Base-by-base conservation (phyloP, 495 filamentous ascomycete species). In the Hapsidospora chrysogenum region DNA sequence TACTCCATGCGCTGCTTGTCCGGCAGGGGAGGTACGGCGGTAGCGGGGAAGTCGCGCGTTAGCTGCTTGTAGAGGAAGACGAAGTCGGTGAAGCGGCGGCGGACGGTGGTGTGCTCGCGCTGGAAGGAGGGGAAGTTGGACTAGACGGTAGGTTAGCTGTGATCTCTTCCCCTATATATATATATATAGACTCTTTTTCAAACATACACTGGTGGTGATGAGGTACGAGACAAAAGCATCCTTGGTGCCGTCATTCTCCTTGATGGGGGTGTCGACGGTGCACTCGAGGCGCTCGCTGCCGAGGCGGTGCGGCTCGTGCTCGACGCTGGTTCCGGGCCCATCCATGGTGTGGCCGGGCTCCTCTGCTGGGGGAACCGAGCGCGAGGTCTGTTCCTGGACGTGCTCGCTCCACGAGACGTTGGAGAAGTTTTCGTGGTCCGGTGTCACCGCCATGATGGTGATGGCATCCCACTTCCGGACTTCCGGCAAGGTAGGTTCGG, bases 1-100 rank as follows among this genome's bases (percentile, higher is more conserved):
- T 95, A 94, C 48, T 89, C 82, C 81, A 97, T 89, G 52, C 92
- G 92, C 66, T 96, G 86, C 60, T 97, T 97, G 54, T 96, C 89
- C 30, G 89, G 89, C 39, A 96, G 64, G 31, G 89, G 89, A 26
- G 89, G 89, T 9, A 97, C 85, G 28, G 89, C 92, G 59, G 75
- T 84, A 51, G 78, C 79, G 21, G 85, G 84, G 48, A 85, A 96
- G 48, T 95, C 83, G 44, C 74, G 72, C 36, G 64, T 75, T 27
- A 97, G 72, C 19, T 74, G 74, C 55, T 93, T 96, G 66, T 81
- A 94, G 37, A 97, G 75, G 51, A 94, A 97, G 41, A 92, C 79
- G 52, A 97, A 97, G 56, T 97, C 89, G 37, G 85, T 94, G 53
- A 94, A 97, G 42, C 89, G 79, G 40, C 89, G 72, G 36, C 92